A percentile compares a stretch with the other conserved stretches of the same genome.
These are phyloP conservation scores for Kwoniella sp. DNA, from an alignment of 768 basidiomycete species.

Conservation along the genomic window DNA sequence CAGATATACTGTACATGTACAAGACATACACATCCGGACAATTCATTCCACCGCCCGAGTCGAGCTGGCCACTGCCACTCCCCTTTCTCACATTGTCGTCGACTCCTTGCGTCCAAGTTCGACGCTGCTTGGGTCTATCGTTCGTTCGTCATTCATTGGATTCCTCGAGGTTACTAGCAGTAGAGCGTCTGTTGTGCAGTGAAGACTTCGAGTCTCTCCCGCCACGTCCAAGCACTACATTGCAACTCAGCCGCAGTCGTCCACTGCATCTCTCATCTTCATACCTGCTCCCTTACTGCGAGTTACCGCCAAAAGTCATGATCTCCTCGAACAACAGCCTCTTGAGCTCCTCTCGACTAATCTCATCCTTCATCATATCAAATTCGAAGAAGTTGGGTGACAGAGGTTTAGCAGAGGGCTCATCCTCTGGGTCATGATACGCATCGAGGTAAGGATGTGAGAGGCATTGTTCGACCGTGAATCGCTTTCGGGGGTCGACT, in stretches of 20 bases:
- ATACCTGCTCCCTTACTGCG: neutral
- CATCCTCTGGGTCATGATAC: conserved; percentile 96
- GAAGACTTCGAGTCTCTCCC: too few relatives aligned
- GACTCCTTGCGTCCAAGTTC: too few relatives aligned
- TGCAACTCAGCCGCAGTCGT: too few relatives aligned
- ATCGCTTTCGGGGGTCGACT: conserved; percentile 92
- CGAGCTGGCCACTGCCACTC: too few relatives aligned
- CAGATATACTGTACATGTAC: neutral
- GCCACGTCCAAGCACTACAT: too few relatives aligned
- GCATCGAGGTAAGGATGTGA: conserved; percentile 94
- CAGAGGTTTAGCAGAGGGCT: conserved; percentile 92
- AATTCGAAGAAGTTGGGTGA: conserved; percentile 97
- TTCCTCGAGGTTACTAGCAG: too few relatives aligned
- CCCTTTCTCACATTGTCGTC: too few relatives aligned
- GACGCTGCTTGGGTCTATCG: too few relatives aligned
- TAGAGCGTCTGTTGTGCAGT: too few relatives aligned
- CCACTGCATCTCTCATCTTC: neutral
- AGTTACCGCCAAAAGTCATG: conserved; percentile 65
- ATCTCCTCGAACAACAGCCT: conserved; percentile 77
- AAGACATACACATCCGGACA: too few relatives aligned
- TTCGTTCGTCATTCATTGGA: too few relatives aligned
- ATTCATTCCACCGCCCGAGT: too few relatives aligned
- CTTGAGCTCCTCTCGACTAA: conserved; percentile 92
- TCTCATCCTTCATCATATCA: conserved; percentile 93
- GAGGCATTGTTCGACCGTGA: conserved; percentile 89